These are phyloP conservation scores for Phytophthora fragariae DNA, from an alignment of 352 stramenopile species.

Conservation along the genomic window DNA sequence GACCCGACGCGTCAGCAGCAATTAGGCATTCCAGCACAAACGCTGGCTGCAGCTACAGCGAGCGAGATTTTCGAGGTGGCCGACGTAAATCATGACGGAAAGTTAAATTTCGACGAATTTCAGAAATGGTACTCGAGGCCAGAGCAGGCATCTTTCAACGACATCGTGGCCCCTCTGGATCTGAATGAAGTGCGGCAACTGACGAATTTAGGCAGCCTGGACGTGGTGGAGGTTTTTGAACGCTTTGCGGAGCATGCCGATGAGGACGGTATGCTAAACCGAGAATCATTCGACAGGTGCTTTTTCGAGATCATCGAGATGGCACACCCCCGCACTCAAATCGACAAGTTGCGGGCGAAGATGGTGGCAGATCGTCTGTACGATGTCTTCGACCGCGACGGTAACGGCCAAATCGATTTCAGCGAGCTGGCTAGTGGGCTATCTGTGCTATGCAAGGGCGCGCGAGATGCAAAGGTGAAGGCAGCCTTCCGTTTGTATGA, in stretches of 20 bases:
- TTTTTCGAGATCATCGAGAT: slow-evolving; percentile 79
- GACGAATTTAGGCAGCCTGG: slow-evolving; percentile 83
- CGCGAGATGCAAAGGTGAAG: slow-evolving; percentile 82
- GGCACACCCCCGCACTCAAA: slow-evolving; percentile 67
- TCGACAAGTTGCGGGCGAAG: slow-evolving; percentile 70
- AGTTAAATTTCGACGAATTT: slow-evolving; percentile 89
- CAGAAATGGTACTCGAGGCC: slow-evolving; percentile 82
- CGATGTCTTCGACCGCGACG: slow-evolving; percentile 82
- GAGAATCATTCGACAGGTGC: slow-evolving; percentile 76
- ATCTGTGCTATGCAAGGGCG: slow-evolving; percentile 86
- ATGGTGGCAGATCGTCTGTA: slow-evolving; percentile 81
- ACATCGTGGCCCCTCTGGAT: slow-evolving; percentile 74
- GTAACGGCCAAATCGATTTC: slow-evolving; percentile 85
- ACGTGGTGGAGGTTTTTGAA: slow-evolving; percentile 90
- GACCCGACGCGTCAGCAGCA: slow-evolving; percentile 69
- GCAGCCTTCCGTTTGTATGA: slow-evolving; percentile 88
- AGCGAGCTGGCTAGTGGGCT: slow-evolving; percentile 87
- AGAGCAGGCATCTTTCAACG: slow-evolving; percentile 74
- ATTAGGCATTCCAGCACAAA: slow-evolving; percentile 65
- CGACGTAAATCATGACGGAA: slow-evolving; percentile 86
- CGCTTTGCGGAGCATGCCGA: slow-evolving; percentile 80
- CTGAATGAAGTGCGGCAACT: slow-evolving; percentile 86
- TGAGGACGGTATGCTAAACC: slow-evolving; percentile 64
- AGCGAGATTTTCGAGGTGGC: slow-evolving; percentile 89
- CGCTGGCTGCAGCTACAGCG: slow-evolving; percentile 72